Evolutionary conservation across 2,329 filamentous ascomycete species (phyloP).

Genomic region (Trichoderma guizhouense): DNA sequence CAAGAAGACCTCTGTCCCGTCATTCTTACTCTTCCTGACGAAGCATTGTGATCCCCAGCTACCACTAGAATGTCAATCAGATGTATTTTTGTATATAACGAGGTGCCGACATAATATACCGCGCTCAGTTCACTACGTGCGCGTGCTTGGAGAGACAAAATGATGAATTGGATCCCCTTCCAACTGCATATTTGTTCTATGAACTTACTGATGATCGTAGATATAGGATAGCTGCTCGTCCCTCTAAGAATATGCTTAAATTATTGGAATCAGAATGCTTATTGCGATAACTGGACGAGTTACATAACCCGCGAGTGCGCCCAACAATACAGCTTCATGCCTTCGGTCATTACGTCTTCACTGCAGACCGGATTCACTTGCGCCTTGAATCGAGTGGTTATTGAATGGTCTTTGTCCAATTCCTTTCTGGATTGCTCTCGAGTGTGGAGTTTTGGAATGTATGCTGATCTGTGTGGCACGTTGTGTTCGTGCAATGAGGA

Average conservation of each 20-base stretch:
- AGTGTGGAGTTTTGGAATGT: constrained; percentile 21
- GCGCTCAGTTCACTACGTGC: background rate
- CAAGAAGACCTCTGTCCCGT: background rate
- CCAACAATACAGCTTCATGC: constrained; percentile 27
- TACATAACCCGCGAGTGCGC: constrained; percentile 24
- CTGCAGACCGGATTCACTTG: constrained; percentile 33
- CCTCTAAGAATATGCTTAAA: background rate
- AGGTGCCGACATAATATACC: background rate
- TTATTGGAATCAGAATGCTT: constrained; percentile 18
- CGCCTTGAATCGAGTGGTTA: constrained; percentile 28
- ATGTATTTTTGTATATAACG: background rate
- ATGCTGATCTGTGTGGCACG: background rate
- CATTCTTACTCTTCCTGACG: background rate
- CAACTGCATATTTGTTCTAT: background rate
- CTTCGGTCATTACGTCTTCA: constrained; percentile 25
- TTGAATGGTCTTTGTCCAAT: constrained; percentile 33
- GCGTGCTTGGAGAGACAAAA: background rate
- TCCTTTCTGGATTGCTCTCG: constrained; percentile 35
- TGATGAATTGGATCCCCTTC: background rate
- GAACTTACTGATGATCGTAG: background rate
- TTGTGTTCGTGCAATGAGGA: background rate
- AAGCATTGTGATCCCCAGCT: background rate
- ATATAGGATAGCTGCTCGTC: background rate
- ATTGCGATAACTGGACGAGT: constrained; percentile 13
- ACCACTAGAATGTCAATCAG: background rate